Evolutionary conservation across 176 grass and related monocot genomes (phyloP).

Genomic region (Bonia amplexicaulis): DNA sequence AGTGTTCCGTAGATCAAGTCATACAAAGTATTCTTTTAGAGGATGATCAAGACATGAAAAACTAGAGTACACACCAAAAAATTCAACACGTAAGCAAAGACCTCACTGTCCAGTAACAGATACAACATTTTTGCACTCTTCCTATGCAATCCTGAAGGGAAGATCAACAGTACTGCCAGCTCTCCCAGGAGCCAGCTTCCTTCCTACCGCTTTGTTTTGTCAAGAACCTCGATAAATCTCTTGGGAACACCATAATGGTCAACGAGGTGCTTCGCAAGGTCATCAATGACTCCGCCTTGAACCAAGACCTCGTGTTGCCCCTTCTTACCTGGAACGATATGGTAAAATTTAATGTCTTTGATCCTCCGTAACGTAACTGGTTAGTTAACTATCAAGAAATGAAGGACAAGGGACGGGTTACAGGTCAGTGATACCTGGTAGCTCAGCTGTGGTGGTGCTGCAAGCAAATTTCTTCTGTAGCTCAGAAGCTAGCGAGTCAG

Average conservation of each 20-base stretch:
- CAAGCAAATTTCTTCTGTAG: constrained; percentile 96
- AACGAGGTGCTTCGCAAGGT: constrained; percentile 79
- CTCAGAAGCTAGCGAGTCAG: constrained; percentile 72
- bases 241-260: constrained; percentile 85
- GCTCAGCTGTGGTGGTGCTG: constrained; percentile 82
- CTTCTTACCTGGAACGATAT: constrained; percentile 67
- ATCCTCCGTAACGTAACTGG: background rate
- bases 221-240: constrained; percentile 87
- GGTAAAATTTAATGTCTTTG: background rate
- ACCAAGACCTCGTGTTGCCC: constrained; percentile 78
- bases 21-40: too few relatives aligned
- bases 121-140: background rate
- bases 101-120: background rate
- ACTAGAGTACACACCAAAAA: too few relatives aligned
- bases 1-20: too few relatives aligned
- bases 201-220: constrained; percentile 89
- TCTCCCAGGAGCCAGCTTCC: background rate
- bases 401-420: background rate
- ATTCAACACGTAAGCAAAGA: background rate
- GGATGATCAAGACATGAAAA: too few relatives aligned
- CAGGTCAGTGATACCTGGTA: constrained; percentile 56
- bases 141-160: background rate
- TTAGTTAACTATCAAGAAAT: background rate
- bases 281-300: constrained; percentile 86
- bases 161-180: background rate